Base-by-base conservation (phyloP, 768 basidiomycete species). In the Trametes sanguinea region DNA sequence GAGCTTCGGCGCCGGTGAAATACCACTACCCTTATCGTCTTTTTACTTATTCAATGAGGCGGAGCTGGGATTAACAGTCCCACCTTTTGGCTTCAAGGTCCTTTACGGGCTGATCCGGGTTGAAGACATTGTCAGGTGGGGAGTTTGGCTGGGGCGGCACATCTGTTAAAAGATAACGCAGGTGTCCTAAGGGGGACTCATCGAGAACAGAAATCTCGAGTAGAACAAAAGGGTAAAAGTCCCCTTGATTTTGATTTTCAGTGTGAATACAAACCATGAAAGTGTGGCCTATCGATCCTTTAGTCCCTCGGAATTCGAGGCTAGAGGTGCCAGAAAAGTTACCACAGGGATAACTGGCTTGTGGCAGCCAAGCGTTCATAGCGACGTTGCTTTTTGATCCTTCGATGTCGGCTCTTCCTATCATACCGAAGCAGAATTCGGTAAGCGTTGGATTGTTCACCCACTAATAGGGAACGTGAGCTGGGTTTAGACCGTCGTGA, bases 311-410 rank as follows among this genome's bases (percentile, higher is more conserved):
- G 85, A 85, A 81, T 86, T 85, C 84, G 82, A 85, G 83, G 84
- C 84, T 85, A 86, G 85, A 86, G 85, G 85, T 87, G 85, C 83
- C 84, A 85, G 84, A 86, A 85, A 86, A 85, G 82, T 84, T 79
- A 87, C 85, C 84, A 86, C 84, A 85, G 83, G 85, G 84, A 85
- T 85, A 85, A 86, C 84, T 85, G 84, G 83, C 85, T 86, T 85
- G 85, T 87, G 85, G 83, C 83, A 84, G 85, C 85, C 86, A 88
- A 86, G 85, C 83, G 81, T 86, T 88, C 85, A 87, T 87, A 87
- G 86, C 84, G 84, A 87, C 83, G 82, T 86, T 85, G 85, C 83
- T 86, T 86, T 86, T 86, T 86, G 84, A 86, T 86, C 85, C 85
- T 87, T 86, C 83, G 82, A 87, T 87, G 85, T 87, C 82, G 83